Evolutionary conservation across 257 asterid species (phyloP).

Genomic region (Solanum chiquidenum): DNA sequence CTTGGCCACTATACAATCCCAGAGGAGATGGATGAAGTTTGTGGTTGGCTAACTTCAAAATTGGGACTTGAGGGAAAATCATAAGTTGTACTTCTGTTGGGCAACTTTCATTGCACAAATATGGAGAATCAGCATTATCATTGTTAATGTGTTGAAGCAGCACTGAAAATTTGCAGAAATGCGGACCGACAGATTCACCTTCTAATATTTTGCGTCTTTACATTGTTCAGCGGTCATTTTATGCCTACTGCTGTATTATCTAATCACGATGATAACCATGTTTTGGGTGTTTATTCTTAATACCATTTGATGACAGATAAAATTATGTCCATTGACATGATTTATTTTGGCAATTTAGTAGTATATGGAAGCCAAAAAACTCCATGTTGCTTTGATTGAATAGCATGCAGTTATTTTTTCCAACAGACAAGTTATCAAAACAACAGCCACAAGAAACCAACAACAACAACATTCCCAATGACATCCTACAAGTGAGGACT

Average conservation of each 20-base stretch:
- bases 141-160: neutral
- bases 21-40: slow-evolving; percentile 69
- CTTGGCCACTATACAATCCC: slow-evolving; percentile 79
- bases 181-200: neutral
- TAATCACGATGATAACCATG: neutral
- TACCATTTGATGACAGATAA: neutral
- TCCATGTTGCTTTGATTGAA: neutral
- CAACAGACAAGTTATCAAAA: neutral
- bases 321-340: neutral
- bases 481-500: neutral
- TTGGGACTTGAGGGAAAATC: slow-evolving; percentile 48
- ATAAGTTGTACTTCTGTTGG: neutral
- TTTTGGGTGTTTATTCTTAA: neutral
- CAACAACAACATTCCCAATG: neutral
- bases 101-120: neutral
- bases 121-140: neutral
- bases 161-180: neutral
- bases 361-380: neutral
- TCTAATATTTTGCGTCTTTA: neutral
- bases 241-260: neutral
- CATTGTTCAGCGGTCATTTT: neutral
- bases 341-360: neutral
- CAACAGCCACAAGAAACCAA: neutral
- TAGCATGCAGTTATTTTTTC: neutral
- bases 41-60: slow-evolving; percentile 60